Conservation (phyloP, 257 asterid genomes). For the Echites panduratus region DNA sequence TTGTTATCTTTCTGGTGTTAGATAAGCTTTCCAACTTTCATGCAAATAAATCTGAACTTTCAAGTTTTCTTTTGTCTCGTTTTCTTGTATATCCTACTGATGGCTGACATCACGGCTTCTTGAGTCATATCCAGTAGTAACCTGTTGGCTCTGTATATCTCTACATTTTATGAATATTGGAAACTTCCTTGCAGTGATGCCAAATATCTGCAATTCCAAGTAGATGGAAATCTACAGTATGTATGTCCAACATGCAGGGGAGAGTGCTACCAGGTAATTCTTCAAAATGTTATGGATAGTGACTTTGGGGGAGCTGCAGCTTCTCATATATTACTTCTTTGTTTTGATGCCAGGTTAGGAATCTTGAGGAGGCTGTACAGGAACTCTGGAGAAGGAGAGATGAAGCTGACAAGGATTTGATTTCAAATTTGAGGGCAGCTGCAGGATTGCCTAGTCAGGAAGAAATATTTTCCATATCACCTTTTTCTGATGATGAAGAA, state of each 20-base stretch:
- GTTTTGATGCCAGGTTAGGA: slow-evolving; percentile 46
- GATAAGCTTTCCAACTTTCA: neutral
- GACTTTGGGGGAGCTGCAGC: neutral
- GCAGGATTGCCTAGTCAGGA: slow-evolving; percentile 98
- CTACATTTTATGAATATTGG: slow-evolving; percentile 10
- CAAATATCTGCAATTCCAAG: slow-evolving; percentile 87
- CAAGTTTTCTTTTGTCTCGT: no score
- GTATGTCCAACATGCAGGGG: slow-evolving; percentile 92
- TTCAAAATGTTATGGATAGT: neutral
- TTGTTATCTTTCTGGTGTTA: neutral
- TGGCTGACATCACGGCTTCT: neutral
- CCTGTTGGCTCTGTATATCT: neutral
- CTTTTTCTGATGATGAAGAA: slow-evolving; percentile 96
- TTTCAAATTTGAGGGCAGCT: slow-evolving; percentile 75
- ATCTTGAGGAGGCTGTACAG: slow-evolving; percentile 82
- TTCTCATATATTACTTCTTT: neutral
- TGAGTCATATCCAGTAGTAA: neutral
- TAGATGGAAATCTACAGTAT: slow-evolving; percentile 83
- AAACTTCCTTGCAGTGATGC: slow-evolving; percentile 54
- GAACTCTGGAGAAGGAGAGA: slow-evolving; percentile 98
- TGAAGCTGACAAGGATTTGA: slow-evolving; percentile 77
- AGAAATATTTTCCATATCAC: slow-evolving; percentile 69
- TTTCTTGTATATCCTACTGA: neutral
- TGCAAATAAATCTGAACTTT: neutral
- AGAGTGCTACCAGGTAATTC: slow-evolving; percentile 71